Conservation (phyloP, 306 rosid genomes). For the Dryas alaskensis region DNA sequence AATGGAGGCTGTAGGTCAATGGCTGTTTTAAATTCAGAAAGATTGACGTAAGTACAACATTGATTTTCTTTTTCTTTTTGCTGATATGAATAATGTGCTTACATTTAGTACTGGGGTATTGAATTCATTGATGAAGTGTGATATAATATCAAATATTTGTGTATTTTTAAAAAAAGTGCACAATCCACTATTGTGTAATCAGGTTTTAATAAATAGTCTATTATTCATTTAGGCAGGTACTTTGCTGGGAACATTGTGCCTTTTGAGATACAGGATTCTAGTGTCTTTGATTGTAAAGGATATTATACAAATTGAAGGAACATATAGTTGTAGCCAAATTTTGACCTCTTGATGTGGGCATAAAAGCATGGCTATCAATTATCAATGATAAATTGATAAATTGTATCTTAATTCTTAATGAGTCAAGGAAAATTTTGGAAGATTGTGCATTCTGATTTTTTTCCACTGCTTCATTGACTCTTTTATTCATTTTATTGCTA, state of each 20-base stretch:
- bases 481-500: no score
- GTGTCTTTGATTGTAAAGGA: not conserved
- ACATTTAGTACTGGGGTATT: not conserved
- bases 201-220: not conserved
- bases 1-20: slow-evolving; percentile 97
- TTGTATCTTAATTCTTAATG: no score
- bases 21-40: slow-evolving; percentile 74
- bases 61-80: not conserved
- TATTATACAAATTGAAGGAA: not conserved
- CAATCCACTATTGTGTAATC: slow-evolving; percentile 1
- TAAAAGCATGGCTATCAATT: no score
- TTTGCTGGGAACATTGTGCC: not conserved
- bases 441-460: no score
- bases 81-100: not conserved
- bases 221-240: not conserved
- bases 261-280: not conserved
- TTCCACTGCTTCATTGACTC: no score
- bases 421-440: no score
- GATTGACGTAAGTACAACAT: slow-evolving; percentile 65
- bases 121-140: slow-evolving; percentile 1
- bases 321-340: not conserved
- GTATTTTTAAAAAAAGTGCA: not conserved
- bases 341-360: not conserved
- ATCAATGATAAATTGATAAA: no score
- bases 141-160: not conserved